Evolutionary conservation across 768 basidiomycete genomes (phyloP), one percentile per base, ranked within the genome.

Genomic region (Dioszegia aurantiaca): DNA sequence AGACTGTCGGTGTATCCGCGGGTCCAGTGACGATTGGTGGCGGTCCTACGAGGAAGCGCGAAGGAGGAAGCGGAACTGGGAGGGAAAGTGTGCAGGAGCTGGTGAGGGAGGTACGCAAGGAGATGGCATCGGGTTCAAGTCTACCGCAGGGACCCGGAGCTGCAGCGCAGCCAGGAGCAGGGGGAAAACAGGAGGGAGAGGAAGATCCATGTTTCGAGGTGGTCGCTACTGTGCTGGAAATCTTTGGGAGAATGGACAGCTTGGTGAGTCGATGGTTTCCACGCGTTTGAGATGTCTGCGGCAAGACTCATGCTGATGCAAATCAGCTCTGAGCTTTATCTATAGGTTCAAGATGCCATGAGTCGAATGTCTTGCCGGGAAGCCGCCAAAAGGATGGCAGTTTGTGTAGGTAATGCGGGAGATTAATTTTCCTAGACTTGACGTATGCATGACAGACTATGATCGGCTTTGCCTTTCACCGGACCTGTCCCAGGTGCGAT

Each of bases 221-320:
- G 52, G 80, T 98, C 10, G 89, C 90, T 4, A 91, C 90, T 0
- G 92, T 97, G 33, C 77, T 98, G 60, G 91, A 95, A 79, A 92
- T 97, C 43, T 83, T 95, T 63, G 87, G 87, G 51, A 88, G 91
- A 76, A 83, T 97, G 78, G 92, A 97, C 79, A 91, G 89, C 60
- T 75, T 91, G 70, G 80, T 90, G 53, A 65, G 70, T 65, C n/a
- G n/a, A n/a, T n/a, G n/a, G n/a, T n/a, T n/a, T 45, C 8, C 26
- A n/a, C 24, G 26, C 16, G 14, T 10, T 23, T 43, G 9, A 43
- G 26, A 21, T 5, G 9, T 37, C 17, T 37, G 9, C 9, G 9
- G 36, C 36, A 37, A 9, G 36, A 37, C 17, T 9, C 17, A 37
- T 37, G 36, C 17, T 9, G 36, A 37, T 37, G 17, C 17, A 17